Base-by-base conservation (phyloP, 768 basidiomycete species). In the Cystobasidium ongulense region DNA sequence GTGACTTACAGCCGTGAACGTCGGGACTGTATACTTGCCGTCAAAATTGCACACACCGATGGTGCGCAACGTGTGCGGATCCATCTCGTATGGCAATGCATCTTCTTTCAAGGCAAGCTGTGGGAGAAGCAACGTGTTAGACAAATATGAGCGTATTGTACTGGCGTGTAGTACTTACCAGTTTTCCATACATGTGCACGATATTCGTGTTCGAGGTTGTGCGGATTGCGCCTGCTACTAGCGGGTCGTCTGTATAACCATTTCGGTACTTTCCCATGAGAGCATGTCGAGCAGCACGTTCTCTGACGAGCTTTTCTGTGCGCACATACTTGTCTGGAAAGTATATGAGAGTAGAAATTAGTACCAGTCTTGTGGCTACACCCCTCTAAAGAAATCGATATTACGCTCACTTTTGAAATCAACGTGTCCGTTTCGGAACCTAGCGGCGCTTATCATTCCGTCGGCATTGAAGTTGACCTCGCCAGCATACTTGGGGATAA, bases 211-310 rank as follows among this genome's bases (percentile, higher is more conserved):
- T 74, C 21, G 64, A 29, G 13, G 41, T 39, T 1, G 39, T 46
- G 46, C 72, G 72, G 31, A 64, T 21, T 3, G 63, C 31, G 7
- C 29, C 33, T 52, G 65, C 70, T 11, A 64, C 63, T 18, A 71
- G n/a, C 39, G 72, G 72, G 23, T 74, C 36, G 50, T 74, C 72
- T 25, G 72, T 74, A 33, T 71, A 74, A 1, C 66, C 72, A 38
- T 74, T 74, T 23, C 72, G 72, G 23, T 74, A 74, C 72, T 74
- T 74, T 70, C 72, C 72, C 23, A 74, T 50, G 38, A 74, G 41
- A n/a, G 72, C 72, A 11, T 65, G 31, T 13, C 72, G 23, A 11
- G 65, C 41, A 21, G 18, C 35, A 1, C 63, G 35, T 57, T 74
- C 72, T 7, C 66, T 27, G 11, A 74, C 41, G 29, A 74, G 65